A percentile compares a stretch with the other conserved stretches of the same genome.
phyloP scores from a whole-genome alignment of 805 yeast species.

The Kluyveromyces lactis region DNA sequence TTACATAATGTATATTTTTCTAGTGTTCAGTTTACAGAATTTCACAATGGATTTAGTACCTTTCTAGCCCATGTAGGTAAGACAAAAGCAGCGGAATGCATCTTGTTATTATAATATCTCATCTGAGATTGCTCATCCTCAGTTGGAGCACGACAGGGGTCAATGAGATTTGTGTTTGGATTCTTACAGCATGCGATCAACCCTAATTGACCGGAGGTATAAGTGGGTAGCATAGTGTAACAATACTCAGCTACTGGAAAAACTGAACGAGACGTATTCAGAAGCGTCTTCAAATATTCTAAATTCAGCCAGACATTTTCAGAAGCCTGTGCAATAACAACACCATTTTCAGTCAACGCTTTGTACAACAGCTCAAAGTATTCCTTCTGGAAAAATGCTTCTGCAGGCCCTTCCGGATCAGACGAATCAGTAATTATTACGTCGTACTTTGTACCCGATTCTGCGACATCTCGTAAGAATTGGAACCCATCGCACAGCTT shows the following conservation, averaged over 20 bases:
- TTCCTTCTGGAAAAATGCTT: constrained; percentile 68
- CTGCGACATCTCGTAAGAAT: constrained; percentile 40
- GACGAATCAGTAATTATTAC: constrained; percentile 87
- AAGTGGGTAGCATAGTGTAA: constrained; percentile 79
- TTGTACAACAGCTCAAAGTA: constrained; percentile 62
- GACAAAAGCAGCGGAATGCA: constrained; percentile 68
- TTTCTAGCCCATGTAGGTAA: constrained; percentile 70
- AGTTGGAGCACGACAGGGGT: constrained; percentile 43
- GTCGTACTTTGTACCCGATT: constrained; percentile 49
- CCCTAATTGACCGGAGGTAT: constrained; percentile 85
- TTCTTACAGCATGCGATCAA: constrained; percentile 64
- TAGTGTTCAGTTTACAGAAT: background rate
- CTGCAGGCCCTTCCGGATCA: constrained; percentile 96
- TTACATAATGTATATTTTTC: constrained; percentile 14
- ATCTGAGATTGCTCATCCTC: constrained; percentile 42
- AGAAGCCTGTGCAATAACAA: constrained; percentile 71
- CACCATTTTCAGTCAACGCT: constrained; percentile 54
- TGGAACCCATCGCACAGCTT: constrained; percentile 78
- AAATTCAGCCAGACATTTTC: constrained; percentile 74
- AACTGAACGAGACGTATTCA: constrained; percentile 42
- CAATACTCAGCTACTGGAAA: constrained; percentile 57
- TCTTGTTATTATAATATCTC: constrained; percentile 55
- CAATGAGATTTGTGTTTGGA: constrained; percentile 34
- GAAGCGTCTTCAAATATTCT: constrained; percentile 39
- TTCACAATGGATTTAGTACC: background rate